Percentiles rank a stretch among this genome's conserved stretches.
phyloP scores from a whole-genome alignment of 495 filamentous ascomycete species.

The Pyronema domesticum region DNA sequence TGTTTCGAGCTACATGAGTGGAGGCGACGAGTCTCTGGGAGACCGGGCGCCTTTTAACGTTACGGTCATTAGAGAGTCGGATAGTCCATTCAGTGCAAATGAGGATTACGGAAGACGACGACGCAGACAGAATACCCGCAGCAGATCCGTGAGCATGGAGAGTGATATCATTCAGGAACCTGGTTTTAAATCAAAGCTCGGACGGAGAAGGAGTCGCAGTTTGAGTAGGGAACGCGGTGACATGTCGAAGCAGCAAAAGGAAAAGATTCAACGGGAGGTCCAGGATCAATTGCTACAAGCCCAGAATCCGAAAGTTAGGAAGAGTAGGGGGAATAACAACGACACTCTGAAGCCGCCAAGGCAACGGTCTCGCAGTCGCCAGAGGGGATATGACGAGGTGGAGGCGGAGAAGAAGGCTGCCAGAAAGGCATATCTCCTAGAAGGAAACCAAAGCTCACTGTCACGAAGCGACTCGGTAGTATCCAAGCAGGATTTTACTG shows the following conservation, averaged over 20 bases:
- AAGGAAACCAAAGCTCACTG: conserved; percentile 6
- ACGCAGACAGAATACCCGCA: conserved; percentile 17
- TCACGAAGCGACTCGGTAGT: neutral
- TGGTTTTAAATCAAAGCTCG: conserved; percentile 23
- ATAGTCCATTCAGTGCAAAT: conserved; percentile 17
- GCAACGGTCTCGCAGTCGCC: conserved; percentile 38
- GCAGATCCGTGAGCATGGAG: conserved; percentile 28
- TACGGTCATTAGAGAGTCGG: conserved; percentile 17
- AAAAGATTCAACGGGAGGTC: conserved; percentile 46
- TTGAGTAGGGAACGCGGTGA: conserved; percentile 51
- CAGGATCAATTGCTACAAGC: conserved; percentile 27
- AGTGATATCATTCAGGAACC: conserved; percentile 29
- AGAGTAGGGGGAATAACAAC: conserved; percentile 29
- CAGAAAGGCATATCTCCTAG: conserved; percentile 18
- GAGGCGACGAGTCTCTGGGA: conserved; percentile 11
- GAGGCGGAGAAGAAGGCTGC: conserved; percentile 20
- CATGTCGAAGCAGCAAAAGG: conserved; percentile 46
- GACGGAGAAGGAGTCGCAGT: conserved; percentile 46
- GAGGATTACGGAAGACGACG: conserved; percentile 12
- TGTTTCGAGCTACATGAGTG: conserved; percentile 17
- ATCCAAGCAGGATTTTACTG: no score
- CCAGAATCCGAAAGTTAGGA: conserved; percentile 24
- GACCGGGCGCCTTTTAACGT: conserved; percentile 17
- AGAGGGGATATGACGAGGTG: conserved; percentile 38
- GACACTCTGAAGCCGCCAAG: conserved; percentile 19